Evolutionary conservation across 768 basidiomycete species (phyloP).

Genomic region (Naganishia randhawae): DNA sequence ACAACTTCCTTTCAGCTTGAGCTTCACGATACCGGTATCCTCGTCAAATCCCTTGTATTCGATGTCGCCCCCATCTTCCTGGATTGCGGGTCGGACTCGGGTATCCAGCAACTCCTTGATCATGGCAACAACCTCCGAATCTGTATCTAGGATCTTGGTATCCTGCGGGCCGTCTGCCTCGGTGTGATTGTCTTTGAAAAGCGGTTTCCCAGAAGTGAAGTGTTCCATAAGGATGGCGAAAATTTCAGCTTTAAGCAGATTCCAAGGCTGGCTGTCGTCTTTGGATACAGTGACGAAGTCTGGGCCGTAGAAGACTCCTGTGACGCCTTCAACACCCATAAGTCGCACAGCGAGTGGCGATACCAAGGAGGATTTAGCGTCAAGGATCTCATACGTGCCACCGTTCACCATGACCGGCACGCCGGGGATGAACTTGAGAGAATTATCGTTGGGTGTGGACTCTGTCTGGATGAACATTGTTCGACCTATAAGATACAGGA

Average conservation of each 20-base stretch:
- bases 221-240: conserved; percentile 95
- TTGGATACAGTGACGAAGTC: conserved; percentile 98
- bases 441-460: conserved; percentile 93
- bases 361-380: conserved; percentile 74
- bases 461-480: conserved; percentile 99
- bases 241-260: conserved; percentile 90
- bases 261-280: conserved; percentile 60
- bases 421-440: conserved; percentile 96
- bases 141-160: conserved; percentile 85
- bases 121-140: conserved; percentile 96
- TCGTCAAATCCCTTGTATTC: conserved; percentile 90
- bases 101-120: conserved; percentile 96
- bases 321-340: conserved; percentile 90
- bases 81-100: conserved; percentile 88
- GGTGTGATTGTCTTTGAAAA: conserved; percentile 70
- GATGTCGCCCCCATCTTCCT: conserved; percentile 98
- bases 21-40: conserved; percentile 68
- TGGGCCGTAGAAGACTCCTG: conserved; percentile 86
- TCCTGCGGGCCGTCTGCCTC: conserved; percentile 83
- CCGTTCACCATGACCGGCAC: conserved; percentile 79
- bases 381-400: conserved; percentile 84
- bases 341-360: conserved; percentile 92
- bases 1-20: conserved; percentile 95
- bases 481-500: conserved; percentile 48
- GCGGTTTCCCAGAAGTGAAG: conserved; percentile 81